phyloP scores from a whole-genome alignment of 2,329 filamentous ascomycete genomes.

The Penicillium verrucosum region DNA sequence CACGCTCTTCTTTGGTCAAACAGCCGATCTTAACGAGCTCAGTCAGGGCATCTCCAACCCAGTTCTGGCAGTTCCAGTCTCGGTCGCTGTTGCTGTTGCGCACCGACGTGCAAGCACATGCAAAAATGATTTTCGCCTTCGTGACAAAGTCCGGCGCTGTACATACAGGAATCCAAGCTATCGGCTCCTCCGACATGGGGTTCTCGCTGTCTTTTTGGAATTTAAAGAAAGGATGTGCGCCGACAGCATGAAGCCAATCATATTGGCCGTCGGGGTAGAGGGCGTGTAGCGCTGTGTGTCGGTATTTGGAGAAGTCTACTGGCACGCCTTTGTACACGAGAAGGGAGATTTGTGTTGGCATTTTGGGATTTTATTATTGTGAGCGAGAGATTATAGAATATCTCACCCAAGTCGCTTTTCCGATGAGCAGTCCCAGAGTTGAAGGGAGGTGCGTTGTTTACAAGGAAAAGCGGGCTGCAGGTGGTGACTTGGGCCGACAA shows the following conservation, averaged over 20 bases:
- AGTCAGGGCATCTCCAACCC: conserved; percentile 30
- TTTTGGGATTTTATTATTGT: neutral
- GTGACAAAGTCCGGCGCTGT: conserved; percentile 10
- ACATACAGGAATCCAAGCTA: conserved; percentile 18
- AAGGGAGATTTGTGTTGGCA: conserved; percentile 24
- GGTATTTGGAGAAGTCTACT: conserved; percentile 30
- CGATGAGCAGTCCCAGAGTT: neutral
- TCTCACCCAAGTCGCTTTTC: neutral
- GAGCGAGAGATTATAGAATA: neutral
- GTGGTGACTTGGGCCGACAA: neutral
- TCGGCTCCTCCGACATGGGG: conserved; percentile 9
- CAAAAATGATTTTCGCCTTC: conserved; percentile 16
- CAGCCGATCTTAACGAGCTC: conserved; percentile 22
- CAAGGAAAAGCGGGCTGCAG: neutral
- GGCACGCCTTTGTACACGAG: conserved; percentile 29
- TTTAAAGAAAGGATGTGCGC: conserved; percentile 28
- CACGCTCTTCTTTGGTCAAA: conserved; percentile 18
- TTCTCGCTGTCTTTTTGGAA: conserved; percentile 15
- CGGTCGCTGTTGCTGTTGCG: conserved; percentile 22
- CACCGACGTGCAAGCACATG: conserved; percentile 22
- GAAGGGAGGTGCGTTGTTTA: neutral
- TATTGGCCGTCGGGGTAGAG: conserved; percentile 15
- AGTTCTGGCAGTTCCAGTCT: conserved; percentile 36
- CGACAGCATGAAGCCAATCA: conserved; percentile 25
- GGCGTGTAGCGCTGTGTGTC: conserved; percentile 31